Percentiles rank a stretch among this genome's conserved stretches.
Conservation (phyloP, 768 basidiomycete species). For the Auricularia sp. region DNA sequence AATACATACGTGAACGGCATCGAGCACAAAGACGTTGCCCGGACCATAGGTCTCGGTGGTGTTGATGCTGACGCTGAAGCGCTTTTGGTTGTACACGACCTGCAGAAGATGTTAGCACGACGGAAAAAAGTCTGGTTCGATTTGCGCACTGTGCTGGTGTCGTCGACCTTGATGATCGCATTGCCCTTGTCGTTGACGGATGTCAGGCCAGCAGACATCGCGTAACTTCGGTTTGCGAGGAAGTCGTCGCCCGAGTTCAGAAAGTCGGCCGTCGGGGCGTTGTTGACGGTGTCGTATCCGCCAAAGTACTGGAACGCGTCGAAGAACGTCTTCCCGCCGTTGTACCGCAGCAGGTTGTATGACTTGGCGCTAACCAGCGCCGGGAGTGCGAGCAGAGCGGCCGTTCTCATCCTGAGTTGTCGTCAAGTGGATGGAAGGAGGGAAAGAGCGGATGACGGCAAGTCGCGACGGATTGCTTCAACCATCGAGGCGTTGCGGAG, state of each 20-base stretch:
- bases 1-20: neutral
- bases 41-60: neutral
- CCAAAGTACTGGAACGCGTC: constrained; percentile 1
- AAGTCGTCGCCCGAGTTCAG: neutral
- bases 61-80: neutral
- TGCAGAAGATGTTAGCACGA: too few species aligned
- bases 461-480: too few species aligned
- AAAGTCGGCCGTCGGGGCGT: neutral
- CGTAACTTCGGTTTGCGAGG: neutral
- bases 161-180: constrained; percentile 18
- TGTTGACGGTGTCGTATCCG: neutral
- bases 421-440: neutral
- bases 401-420: neutral
- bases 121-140: too few species aligned
- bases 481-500: too few species aligned
- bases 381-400: neutral
- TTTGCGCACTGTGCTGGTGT: constrained; percentile 9
- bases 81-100: neutral
- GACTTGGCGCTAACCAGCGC: neutral
- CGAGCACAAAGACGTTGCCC: constrained; percentile 1
- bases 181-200: constrained; percentile 13
- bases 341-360: neutral
- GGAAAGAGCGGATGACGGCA: too few species aligned
- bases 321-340: constrained; percentile 1
- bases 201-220: constrained; percentile 7